Base-by-base conservation (phyloP, 2,329 filamentous ascomycete genomes). In the Pezicula radicicola region DNA sequence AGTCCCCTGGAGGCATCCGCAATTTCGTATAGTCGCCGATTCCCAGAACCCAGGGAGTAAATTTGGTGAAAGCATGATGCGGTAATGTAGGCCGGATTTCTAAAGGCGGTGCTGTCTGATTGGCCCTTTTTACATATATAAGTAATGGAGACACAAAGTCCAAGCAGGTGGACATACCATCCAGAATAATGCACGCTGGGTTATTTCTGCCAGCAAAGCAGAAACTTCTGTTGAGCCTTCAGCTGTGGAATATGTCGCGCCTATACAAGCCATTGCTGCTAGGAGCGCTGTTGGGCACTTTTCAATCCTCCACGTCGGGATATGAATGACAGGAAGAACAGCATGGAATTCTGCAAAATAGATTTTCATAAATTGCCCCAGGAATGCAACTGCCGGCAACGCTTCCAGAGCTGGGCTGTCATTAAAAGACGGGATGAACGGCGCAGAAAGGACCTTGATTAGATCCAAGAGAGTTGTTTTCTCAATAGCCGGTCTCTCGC, bases 1-100 rank as follows among this genome's bases (percentile, higher is more conserved):
- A 49, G n/a, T 12, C 46, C 46, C 33, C 46, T 40, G 6, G 46
- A 49, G 7, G 30, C 30, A 49, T 49, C 46, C 12, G 46, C 46
- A n/a, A 40, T 39, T 30, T 49, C 46, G 19, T 49, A 49, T 19
- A 49, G 25, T 8, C 46, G 46, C 6, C 46, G n/a, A 49, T 49
- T 49, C 2, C 46, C 46, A 3, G 46, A 49, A 19, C 46, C 46
- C 2, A 49, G 16, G 6, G 46, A 39, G 46, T 49, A 49, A 10
- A 49, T 21, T 30, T 40, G 46, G 15, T 49, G 46, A 42, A 49
- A 27, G n/a, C 46, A 49, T 16, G 30, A 49, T 21, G 46, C 46
- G 15, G 28, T 42, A 37, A 49, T 40, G n/a, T 49, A 49, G 2
- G 46, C 46, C 3, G 46, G 46, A 25, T 49, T 19, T 40, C 46